phyloP scores from a whole-genome alignment of 2,329 filamentous ascomycete genomes.

The Helotiales sp. region DNA sequence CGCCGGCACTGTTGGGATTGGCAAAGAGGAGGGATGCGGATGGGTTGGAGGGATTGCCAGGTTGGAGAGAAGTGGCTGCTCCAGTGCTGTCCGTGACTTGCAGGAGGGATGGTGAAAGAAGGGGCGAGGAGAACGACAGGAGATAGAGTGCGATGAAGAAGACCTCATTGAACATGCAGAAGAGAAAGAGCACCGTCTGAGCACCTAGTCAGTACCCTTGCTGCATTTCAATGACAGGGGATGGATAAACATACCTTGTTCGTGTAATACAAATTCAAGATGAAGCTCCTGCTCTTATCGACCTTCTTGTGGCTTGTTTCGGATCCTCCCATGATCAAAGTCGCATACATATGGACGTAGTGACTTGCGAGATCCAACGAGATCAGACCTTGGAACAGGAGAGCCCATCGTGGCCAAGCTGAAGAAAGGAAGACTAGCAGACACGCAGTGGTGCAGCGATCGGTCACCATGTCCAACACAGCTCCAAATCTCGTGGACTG shows the following conservation, averaged over 20 bases:
- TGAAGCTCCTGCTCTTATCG: conserved; percentile 83
- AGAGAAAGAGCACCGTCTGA: conserved; percentile 87
- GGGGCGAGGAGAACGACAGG: conserved; percentile 92
- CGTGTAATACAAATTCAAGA: conserved; percentile 95
- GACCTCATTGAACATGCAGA: conserved; percentile 89
- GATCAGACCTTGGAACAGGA: conserved; percentile 93
- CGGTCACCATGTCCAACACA: conserved; percentile 98
- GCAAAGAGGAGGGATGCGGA: conserved; percentile 77
- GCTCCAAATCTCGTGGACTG: conserved; percentile 96
- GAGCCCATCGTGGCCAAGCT: conserved; percentile 91
- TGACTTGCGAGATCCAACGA: conserved; percentile 92
- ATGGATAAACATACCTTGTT: conserved; percentile 76
- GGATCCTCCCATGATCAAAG: conserved; percentile 82
- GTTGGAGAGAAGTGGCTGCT: conserved; percentile 57
- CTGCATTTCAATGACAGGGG: conserved; percentile 7
- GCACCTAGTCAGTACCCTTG: conserved; percentile 20
- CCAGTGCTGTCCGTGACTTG: conserved; percentile 58
- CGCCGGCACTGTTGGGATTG: conserved; percentile 89
- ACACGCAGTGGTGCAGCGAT: conserved; percentile 95
- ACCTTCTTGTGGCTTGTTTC: conserved; percentile 90
- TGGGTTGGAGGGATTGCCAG: conserved; percentile 72
- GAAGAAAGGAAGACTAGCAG: conserved; percentile 92
- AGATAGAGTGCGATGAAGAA: conserved; percentile 99
- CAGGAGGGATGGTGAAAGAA: conserved; percentile 83
- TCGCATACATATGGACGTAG: conserved; percentile 99